A percentile compares a stretch with the other conserved stretches of the same genome.
Conservation (phyloP, 768 basidiomycete genomes). For the Auricularia cornea region DNA sequence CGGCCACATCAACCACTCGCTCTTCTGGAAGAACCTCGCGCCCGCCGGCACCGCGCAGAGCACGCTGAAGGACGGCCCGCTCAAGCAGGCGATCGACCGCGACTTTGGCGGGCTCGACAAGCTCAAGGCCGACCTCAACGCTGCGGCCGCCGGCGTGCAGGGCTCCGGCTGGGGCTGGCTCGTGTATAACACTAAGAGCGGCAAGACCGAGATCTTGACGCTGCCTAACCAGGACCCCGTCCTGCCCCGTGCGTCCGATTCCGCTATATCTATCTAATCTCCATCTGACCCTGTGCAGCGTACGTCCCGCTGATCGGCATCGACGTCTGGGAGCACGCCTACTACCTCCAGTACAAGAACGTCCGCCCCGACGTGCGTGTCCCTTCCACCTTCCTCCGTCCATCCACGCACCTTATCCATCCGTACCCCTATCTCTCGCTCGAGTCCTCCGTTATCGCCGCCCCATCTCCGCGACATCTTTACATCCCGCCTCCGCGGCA, state of each 20-base stretch:
- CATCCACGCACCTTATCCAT: not conserved
- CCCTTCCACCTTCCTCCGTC: not conserved
- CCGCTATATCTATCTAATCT: no score
- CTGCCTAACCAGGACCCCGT: slow-evolving; percentile 35
- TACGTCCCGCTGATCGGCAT: slow-evolving; percentile 90
- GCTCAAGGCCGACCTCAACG: slow-evolving; percentile 76
- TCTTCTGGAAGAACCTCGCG: slow-evolving; percentile 94
- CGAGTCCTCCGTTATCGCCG: not conserved
- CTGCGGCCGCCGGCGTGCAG: slow-evolving; percentile 77
- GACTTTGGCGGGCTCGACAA: slow-evolving; percentile 64
- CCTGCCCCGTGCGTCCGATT: not conserved
- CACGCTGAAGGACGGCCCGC: slow-evolving; percentile 52
- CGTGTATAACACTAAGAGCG: slow-evolving; percentile 31
- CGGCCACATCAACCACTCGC: slow-evolving; percentile 90
- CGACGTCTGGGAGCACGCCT: slow-evolving; percentile 97
- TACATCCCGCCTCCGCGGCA: not conserved
- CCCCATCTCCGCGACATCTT: not conserved
- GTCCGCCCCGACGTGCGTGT: slow-evolving; percentile 84
- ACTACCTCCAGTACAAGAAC: slow-evolving; percentile 76
- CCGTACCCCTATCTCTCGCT: not conserved
- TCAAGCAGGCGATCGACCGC: slow-evolving; percentile 55
- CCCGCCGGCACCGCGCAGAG: slow-evolving; percentile 40
- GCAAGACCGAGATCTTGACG: slow-evolving; percentile 31
- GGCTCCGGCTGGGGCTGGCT: slow-evolving; percentile 98
- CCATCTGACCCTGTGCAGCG: slow-evolving; percentile 31